A percentile compares a stretch with the other conserved stretches of the same genome.
phyloP scores from a whole-genome alignment of 2,329 filamentous ascomycete genomes.

The Aureobasidium sp. region DNA sequence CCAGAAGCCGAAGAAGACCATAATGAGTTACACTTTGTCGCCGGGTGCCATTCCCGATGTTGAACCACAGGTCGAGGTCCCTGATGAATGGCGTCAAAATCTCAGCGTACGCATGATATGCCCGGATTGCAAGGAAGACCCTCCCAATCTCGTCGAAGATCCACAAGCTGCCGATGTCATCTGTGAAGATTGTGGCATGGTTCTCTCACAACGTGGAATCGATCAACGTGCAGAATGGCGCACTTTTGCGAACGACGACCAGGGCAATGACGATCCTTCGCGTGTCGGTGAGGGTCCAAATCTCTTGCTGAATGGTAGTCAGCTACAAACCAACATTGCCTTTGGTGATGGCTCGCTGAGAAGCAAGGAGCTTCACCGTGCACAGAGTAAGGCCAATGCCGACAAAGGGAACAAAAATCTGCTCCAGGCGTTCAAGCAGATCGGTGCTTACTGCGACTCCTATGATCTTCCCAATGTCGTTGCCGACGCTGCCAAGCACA shows the following conservation, averaged over 20 bases:
- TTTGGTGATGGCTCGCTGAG: constrained; percentile 68
- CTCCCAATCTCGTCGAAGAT: constrained; percentile 90
- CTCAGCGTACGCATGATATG: constrained; percentile 81
- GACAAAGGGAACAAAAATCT: constrained; percentile 80
- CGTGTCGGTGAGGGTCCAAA: constrained; percentile 95
- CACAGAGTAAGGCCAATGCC: constrained; percentile 71
- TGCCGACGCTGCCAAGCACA: constrained; percentile 83
- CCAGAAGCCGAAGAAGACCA: constrained; percentile 20
- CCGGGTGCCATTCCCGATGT: constrained; percentile 39
- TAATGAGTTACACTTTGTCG: constrained; percentile 33
- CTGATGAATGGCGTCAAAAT: constrained; percentile 65
- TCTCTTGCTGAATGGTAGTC: constrained; percentile 79
- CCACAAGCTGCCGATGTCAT: constrained; percentile 89
- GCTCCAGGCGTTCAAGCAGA: constrained; percentile 78
- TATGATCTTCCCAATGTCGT: constrained; percentile 75
- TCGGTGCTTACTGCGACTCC: constrained; percentile 77
- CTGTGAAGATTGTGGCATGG: constrained; percentile 83
- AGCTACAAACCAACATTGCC: constrained; percentile 81
- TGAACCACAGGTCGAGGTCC: constrained; percentile 27
- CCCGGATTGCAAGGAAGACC: constrained; percentile 81
- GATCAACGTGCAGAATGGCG: constrained; percentile 97
- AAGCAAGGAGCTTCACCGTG: constrained; percentile 69
- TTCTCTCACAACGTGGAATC: constrained; percentile 83
- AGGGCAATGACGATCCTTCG: constrained; percentile 90
- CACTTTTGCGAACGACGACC: constrained; percentile 97